Evolutionary conservation across 805 yeast species (phyloP), one percentile per base, ranked within the genome.

Genomic region (Saccharomyces mikatae): DNA sequence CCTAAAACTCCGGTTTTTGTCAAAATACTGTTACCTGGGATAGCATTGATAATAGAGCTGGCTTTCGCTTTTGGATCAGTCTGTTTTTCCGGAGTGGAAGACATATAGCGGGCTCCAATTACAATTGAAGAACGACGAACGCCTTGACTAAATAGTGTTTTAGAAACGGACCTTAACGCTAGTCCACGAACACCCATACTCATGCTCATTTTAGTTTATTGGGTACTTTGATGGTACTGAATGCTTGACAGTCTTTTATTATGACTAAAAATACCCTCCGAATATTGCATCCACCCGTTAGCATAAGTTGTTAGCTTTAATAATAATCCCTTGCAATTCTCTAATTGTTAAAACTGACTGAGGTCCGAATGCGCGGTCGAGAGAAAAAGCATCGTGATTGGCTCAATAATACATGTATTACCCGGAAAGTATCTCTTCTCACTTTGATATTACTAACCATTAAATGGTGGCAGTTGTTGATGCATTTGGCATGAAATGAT

Each of bases 1-100:
- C 97, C 97, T 68, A 94, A 79, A 69, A 91, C 81, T 70, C 97
- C 97, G 59, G 97, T 89, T 83, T 94, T 94, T 62, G 97, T 82
- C 64, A 92, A 74, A 64, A 82, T 78, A 68, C 83, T 82, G 83
- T 82, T 86, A 72, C 97, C 97, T 73, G 99, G 99, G 64, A 94
- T 76, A 60, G 97, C 89, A 69, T 87, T 91, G 67, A 92, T 83
- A 74, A 92, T 83, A 52, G 96, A 83, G 69, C 81, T 75, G 56
- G 99, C 99, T 81, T 89, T 89, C 64, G 85, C 80, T 79, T 89
- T 86, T 74, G 97, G 96, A 67, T 91, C 96, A 66, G 84, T 80
- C 49, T 71, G 65, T 41, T 72, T 70, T 46, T 71, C 62, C 31
- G 70, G 64, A 59, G 75, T 79, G 63, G 85, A 87, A 49, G 89